A percentile compares a stretch with the other conserved stretches of the same genome.
phyloP scores from a whole-genome alignment of 2,329 filamentous ascomycete genomes.

The Pseudocercospora crystallina region DNA sequence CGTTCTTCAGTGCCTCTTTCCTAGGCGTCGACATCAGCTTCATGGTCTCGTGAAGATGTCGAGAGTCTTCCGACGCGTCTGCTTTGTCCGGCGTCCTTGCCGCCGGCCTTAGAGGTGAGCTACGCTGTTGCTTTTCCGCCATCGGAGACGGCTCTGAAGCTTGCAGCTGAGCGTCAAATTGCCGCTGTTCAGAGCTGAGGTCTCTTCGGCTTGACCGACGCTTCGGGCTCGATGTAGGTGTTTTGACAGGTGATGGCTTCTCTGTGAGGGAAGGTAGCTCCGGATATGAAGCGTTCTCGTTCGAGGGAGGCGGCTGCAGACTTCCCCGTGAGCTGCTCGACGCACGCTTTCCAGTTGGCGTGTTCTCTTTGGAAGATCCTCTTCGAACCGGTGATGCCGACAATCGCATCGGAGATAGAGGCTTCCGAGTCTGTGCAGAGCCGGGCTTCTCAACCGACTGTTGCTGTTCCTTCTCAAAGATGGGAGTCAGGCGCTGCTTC shows the following conservation, averaged over 20 bases:
- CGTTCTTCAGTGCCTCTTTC: constrained; percentile 43
- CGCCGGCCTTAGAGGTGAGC: constrained; percentile 19
- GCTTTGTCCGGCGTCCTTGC: constrained; percentile 22
- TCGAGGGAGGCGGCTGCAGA: constrained; percentile 15
- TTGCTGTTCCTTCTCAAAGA: constrained; percentile 34
- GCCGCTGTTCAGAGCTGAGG: constrained; percentile 3
- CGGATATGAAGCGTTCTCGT: constrained; percentile 22
- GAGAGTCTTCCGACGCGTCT: constrained; percentile 17
- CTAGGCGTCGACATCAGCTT: constrained; percentile 50
- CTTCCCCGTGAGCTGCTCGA: not conserved
- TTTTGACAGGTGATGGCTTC: constrained; percentile 14
- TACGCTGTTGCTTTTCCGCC: constrained; percentile 30
- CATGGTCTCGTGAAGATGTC: constrained; percentile 41
- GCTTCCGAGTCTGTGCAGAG: constrained; percentile 19
- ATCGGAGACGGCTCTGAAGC: constrained; percentile 27
- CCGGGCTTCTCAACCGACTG: constrained; percentile 28
- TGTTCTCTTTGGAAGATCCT: not conserved
- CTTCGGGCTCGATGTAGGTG: constrained; percentile 22
- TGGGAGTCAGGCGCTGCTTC: constrained; percentile 36
- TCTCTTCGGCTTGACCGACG: constrained; percentile 10
- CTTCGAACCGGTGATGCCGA: constrained; percentile 7
- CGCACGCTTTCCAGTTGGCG: not conserved
- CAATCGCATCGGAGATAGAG: constrained; percentile 22
- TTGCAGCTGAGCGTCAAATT: constrained; percentile 21
- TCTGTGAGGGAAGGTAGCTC: constrained; percentile 20